Conservation (phyloP, 2,329 filamentous ascomycete genomes). For the Ilyonectria mors-panacis region DNA sequence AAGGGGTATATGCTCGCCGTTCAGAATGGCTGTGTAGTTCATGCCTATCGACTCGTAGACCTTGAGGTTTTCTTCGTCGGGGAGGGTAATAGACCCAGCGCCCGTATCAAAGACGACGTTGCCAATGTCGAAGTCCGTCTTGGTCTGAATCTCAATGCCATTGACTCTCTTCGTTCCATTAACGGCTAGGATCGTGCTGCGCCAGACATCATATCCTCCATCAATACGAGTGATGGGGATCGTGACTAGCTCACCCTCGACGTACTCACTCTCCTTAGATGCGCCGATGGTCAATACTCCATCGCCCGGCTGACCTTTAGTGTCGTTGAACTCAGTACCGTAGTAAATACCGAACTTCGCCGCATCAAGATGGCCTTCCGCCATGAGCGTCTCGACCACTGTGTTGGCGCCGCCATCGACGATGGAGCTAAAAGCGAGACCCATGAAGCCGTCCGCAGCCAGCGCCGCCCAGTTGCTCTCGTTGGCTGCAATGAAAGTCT, state of each 20-base stretch:
- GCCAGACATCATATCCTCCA: constrained; percentile 52
- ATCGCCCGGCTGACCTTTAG: constrained; percentile 35
- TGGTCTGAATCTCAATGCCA: constrained; percentile 31
- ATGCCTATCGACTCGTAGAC: constrained; percentile 55
- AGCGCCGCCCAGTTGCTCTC: constrained; percentile 49
- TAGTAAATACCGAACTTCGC: constrained; percentile 53
- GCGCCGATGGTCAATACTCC: constrained; percentile 52
- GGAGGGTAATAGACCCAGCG: constrained; percentile 48
- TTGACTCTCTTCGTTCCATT: constrained; percentile 33
- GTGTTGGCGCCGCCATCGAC: constrained; percentile 49
- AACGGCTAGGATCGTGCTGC: constrained; percentile 35
- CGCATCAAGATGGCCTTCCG: constrained; percentile 47
- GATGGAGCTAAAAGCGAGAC: constrained; percentile 53
- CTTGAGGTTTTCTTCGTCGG: constrained; percentile 40
- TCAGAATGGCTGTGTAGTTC: constrained; percentile 52
- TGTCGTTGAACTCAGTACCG: constrained; percentile 33
- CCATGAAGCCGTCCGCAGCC: constrained; percentile 55
- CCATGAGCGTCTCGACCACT: constrained; percentile 52
- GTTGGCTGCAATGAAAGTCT: constrained; percentile 51
- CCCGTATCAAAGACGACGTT: constrained; percentile 54
- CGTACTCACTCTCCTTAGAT: constrained; percentile 50
- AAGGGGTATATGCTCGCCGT: constrained; percentile 48
- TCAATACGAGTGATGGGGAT: constrained; percentile 39
- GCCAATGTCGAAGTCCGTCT: constrained; percentile 27
- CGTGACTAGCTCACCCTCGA: constrained; percentile 42